phyloP scores from a whole-genome alignment of 108 stramenopile genomes.

The Fragilariopsis cylindrus region DNA sequence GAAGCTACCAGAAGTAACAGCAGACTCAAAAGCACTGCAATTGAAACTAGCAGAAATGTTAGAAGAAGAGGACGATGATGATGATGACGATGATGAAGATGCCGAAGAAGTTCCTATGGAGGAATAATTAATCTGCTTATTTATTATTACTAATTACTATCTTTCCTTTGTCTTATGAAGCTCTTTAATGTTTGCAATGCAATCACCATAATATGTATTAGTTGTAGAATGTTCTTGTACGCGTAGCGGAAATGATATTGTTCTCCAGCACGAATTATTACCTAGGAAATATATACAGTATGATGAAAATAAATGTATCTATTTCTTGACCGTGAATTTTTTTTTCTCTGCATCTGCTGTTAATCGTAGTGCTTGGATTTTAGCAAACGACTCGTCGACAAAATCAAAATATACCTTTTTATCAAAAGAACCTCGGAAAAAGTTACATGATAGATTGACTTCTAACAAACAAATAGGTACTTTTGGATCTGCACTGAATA shows the following conservation, averaged over 20 bases:
- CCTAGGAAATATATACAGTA: no score
- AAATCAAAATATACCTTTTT: slow-evolving; percentile 70
- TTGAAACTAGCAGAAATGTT: slow-evolving; percentile 34
- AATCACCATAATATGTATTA: not conserved
- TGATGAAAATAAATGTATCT: not conserved
- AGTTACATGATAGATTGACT: slow-evolving; percentile 84
- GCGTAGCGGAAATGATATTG: not conserved
- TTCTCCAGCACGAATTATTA: not conserved
- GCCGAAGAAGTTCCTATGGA: slow-evolving; percentile 25
- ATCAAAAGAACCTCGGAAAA: slow-evolving; percentile 86
- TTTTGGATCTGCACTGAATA: slow-evolving; percentile 64
- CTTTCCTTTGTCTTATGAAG: not conserved
- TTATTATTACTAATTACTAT: not conserved
- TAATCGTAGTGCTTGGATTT: slow-evolving; percentile 55
- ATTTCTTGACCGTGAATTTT: slow-evolving; percentile 19
- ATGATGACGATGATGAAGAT: slow-evolving; percentile 51
- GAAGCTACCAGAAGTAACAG: slow-evolving; percentile 64
- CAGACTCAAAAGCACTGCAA: slow-evolving; percentile 64
- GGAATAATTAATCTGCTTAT: not conserved
- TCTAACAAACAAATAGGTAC: slow-evolving; percentile 82
- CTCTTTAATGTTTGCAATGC: no score
- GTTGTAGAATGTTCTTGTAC: not conserved
- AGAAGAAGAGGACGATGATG: slow-evolving; percentile 44
- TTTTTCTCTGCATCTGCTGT: slow-evolving; percentile 37
- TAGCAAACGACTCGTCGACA: slow-evolving; percentile 59